Percentiles rank a stretch among this genome's conserved stretches.
Conservation (phyloP, 495 filamentous ascomycete species). For the Neurospora sp. region DNA sequence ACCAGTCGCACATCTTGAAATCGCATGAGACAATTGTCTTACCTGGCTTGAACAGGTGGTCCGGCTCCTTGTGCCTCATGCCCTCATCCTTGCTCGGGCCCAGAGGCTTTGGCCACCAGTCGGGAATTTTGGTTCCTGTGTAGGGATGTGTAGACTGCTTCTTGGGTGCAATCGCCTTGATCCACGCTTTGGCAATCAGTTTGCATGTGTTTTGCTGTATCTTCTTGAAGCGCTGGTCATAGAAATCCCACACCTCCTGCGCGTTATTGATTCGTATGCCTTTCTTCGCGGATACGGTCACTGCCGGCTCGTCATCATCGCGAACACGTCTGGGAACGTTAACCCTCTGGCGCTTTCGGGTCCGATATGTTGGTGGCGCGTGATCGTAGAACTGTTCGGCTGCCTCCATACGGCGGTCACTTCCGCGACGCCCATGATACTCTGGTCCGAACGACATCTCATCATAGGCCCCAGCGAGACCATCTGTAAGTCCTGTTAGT, state of each 20-base stretch:
- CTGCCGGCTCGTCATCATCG: slow-evolving; percentile 18
- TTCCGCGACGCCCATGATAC: slow-evolving; percentile 2
- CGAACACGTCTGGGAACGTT: slow-evolving; percentile 15
- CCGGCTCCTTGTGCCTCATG: slow-evolving; percentile 69
- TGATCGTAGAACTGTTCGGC: slow-evolving; percentile 5
- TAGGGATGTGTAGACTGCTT: slow-evolving; percentile 83
- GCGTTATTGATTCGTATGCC: slow-evolving; percentile 47
- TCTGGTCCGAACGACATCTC: slow-evolving; percentile 1
- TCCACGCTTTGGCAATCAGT: slow-evolving; percentile 65
- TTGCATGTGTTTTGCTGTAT: slow-evolving; percentile 69
- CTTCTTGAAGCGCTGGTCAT: slow-evolving; percentile 51
- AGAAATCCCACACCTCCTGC: slow-evolving; percentile 50
- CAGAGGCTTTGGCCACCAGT: slow-evolving; percentile 70
- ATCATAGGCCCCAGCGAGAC: background rate
- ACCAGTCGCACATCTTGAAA: background rate
- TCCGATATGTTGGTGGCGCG: slow-evolving; percentile 6
- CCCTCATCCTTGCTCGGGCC: slow-evolving; percentile 24
- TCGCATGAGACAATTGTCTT: slow-evolving; percentile 5
- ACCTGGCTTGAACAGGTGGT: slow-evolving; percentile 74
- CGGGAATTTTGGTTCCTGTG: slow-evolving; percentile 56
- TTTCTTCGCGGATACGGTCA: slow-evolving; percentile 14
- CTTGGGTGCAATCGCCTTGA: slow-evolving; percentile 73
- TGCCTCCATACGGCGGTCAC: slow-evolving; percentile 8
- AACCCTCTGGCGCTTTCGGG: slow-evolving; percentile 27
- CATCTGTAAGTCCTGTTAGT: background rate